Evolutionary conservation across 208 protist genomes (phyloP).

Genomic region (Porcisia hertigi): DNA sequence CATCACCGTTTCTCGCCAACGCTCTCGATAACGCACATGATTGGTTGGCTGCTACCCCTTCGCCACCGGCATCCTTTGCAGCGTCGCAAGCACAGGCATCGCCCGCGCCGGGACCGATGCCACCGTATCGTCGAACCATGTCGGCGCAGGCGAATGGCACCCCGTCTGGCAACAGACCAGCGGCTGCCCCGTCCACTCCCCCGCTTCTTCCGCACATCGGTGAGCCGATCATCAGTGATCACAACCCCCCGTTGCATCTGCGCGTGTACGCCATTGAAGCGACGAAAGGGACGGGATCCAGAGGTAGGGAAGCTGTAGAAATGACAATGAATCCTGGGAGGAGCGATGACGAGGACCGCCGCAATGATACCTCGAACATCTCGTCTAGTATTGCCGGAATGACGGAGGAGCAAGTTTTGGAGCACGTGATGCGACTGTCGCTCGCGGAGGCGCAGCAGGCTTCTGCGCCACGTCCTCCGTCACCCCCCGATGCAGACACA

Average conservation of each 20-base stretch:
- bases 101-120: constrained; percentile 3
- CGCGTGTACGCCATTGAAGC: constrained; percentile 21
- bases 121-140: constrained; percentile 14
- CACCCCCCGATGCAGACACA: not conserved
- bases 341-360: not conserved
- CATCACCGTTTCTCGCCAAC: constrained; percentile 1
- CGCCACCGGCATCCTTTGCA: constrained; percentile 2
- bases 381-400: constrained; percentile 18
- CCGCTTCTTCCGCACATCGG: constrained; percentile 31
- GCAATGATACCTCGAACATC: not conserved
- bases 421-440: constrained; percentile 43
- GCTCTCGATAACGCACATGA: not conserved
- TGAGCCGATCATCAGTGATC: constrained; percentile 32
- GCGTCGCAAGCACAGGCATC: not conserved
- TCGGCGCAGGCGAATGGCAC: constrained; percentile 19
- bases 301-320: not conserved
- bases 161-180: constrained; percentile 29
- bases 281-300: not conserved
- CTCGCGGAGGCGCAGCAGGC: constrained; percentile 20
- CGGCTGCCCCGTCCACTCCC: constrained; percentile 20
- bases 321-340: not conserved
- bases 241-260: constrained; percentile 22
- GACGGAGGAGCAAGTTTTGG: constrained; percentile 39
- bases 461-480: not conserved
- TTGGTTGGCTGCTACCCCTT: not conserved